These are phyloP conservation scores for Penicillium olsonii DNA, from an alignment of 2,329 filamentous ascomycete genomes.

Conservation along the genomic window DNA sequence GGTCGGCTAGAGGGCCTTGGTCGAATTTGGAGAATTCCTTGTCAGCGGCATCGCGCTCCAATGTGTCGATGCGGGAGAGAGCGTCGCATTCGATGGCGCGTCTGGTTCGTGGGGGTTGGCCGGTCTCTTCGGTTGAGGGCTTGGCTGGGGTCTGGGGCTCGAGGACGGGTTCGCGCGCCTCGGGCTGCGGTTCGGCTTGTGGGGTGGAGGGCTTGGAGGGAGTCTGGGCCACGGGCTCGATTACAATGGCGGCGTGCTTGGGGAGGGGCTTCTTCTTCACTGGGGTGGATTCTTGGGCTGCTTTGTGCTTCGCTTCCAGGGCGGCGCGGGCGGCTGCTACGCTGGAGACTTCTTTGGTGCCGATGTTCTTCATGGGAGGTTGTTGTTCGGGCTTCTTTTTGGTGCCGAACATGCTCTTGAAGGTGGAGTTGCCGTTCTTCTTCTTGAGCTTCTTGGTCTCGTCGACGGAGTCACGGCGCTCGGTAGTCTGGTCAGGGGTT, in stretches of 20 bases:
- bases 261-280: constrained; percentile 40
- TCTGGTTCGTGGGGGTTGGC: constrained; percentile 42
- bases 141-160: background rate
- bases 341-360: constrained; percentile 34
- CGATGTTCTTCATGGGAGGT: constrained; percentile 36
- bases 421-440: constrained; percentile 42
- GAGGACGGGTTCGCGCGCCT: constrained; percentile 20
- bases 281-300: constrained; percentile 31
- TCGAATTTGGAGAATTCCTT: constrained; percentile 69
- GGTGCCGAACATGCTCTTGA: constrained; percentile 47
- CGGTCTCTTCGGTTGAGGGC: constrained; percentile 18
- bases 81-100: constrained; percentile 56
- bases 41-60: constrained; percentile 47
- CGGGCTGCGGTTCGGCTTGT: background rate
- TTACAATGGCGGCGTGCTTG: constrained; percentile 11
- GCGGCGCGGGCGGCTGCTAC: constrained; percentile 47
- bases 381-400: constrained; percentile 40
- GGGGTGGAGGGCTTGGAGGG: constrained; percentile 11
- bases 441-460: constrained; percentile 48
- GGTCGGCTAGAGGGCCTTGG: constrained; percentile 83
- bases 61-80: constrained; percentile 62
- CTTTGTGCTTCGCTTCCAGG: constrained; percentile 40
- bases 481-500: constrained; percentile 24
- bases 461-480: constrained; percentile 35
- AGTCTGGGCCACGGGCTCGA: constrained; percentile 8